Evolutionary conservation across 2,329 filamentous ascomycete genomes (phyloP).

Genomic region (Lojkania enalia): DNA sequence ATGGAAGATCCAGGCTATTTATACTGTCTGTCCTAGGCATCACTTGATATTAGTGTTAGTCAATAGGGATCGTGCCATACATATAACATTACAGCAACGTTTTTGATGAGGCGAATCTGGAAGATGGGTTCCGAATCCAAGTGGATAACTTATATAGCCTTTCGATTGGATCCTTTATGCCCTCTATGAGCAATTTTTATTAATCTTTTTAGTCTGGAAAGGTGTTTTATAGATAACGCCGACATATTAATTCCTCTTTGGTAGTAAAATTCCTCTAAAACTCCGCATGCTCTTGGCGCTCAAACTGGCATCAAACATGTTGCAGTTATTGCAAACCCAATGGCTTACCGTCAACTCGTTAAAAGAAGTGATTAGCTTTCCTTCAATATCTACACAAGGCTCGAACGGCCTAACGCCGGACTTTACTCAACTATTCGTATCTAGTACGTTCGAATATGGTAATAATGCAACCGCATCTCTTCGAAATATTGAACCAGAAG

Average conservation of each 20-base stretch:
- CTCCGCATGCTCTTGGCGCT: background rate
- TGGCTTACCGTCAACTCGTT: background rate
- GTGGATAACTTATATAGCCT: background rate
- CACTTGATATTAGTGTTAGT: background rate
- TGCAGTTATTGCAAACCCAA: background rate
- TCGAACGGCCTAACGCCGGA: background rate
- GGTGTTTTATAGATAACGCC: background rate
- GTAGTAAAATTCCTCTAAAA: background rate
- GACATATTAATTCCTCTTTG: too few relatives aligned
- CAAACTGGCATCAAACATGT: background rate
- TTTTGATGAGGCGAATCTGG: slow-evolving; percentile 1
- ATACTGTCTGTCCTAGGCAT: too few relatives aligned
- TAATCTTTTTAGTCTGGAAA: background rate
- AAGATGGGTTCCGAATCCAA: slow-evolving; percentile 1
- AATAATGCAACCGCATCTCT: background rate
- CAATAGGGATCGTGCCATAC: too few relatives aligned
- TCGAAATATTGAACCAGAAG: slow-evolving; percentile 1
- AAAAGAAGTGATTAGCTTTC: background rate
- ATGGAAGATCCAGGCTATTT: too few relatives aligned
- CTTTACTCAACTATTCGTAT: background rate
- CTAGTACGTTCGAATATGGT: background rate
- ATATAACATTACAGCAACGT: background rate
- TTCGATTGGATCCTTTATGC: background rate
- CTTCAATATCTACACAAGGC: background rate
- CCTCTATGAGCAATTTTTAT: background rate